These are phyloP conservation scores for Umbelopsis isabellina DNA, from an alignment of 192 early-diverging fungal species.

Conservation along the genomic window DNA sequence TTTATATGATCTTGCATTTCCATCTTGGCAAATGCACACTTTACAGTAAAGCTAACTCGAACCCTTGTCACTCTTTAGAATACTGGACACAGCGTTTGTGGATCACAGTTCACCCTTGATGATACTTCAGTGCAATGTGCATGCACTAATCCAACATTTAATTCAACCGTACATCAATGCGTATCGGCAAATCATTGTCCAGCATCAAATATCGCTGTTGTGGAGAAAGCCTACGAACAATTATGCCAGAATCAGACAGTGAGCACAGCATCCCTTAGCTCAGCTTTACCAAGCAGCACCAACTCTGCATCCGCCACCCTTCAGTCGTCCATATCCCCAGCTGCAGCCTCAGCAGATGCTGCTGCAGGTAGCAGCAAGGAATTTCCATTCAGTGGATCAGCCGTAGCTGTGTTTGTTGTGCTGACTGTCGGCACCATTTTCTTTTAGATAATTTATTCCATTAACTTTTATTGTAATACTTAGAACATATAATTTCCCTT, in stretches of 20 bases:
- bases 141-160: constrained; percentile 9
- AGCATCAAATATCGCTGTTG: background rate
- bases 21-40: too few species aligned
- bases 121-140: constrained; percentile 10
- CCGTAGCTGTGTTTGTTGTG: constrained; percentile 13
- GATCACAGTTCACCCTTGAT: background rate
- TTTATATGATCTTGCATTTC: too few species aligned
- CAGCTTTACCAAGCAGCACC: background rate
- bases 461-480: background rate
- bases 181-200: background rate
- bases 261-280: background rate
- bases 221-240: background rate
- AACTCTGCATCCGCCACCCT: background rate
- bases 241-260: background rate
- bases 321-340: background rate
- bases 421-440: constrained; percentile 14
- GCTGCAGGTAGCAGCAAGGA: constrained; percentile 5
- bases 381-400: constrained; percentile 18
- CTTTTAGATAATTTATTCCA: constrained; percentile 8
- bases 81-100: constrained; percentile 13
- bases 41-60: too few species aligned
- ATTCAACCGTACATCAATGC: constrained; percentile 1
- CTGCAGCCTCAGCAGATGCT: constrained; percentile 9
- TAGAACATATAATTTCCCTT: background rate
- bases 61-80: background rate